Evolutionary conservation across 768 basidiomycete genomes (phyloP).

Genomic region (Boletus reticulatus): DNA sequence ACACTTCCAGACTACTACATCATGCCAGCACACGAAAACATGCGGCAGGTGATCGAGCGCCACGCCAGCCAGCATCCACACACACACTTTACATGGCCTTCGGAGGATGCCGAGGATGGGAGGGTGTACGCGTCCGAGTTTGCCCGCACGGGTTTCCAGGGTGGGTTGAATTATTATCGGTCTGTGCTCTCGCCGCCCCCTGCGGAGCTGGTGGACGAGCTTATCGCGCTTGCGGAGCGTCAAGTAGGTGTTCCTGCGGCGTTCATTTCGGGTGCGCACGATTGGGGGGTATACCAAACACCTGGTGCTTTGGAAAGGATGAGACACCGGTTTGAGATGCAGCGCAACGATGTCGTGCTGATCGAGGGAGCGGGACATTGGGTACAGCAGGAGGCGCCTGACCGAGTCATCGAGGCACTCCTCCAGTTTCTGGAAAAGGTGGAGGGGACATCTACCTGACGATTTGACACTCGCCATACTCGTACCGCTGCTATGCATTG

Average conservation of each 20-base stretch:
- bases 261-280: slow-evolving; percentile 53
- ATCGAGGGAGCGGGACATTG: slow-evolving; percentile 60
- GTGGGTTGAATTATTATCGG: slow-evolving; percentile 60
- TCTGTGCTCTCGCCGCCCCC: slow-evolving; percentile 33
- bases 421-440: slow-evolving; percentile 39
- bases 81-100: slow-evolving; percentile 40
- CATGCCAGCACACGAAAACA: slow-evolving; percentile 52
- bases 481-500: neutral
- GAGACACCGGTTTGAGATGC: slow-evolving; percentile 35
- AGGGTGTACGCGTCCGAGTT: slow-evolving; percentile 49
- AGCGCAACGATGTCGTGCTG: slow-evolving; percentile 46
- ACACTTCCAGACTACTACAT: slow-evolving; percentile 58
- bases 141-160: slow-evolving; percentile 56
- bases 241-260: slow-evolving; percentile 51
- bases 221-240: slow-evolving; percentile 45
- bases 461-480: neutral
- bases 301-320: slow-evolving; percentile 49
- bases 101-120: slow-evolving; percentile 42
- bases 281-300: slow-evolving; percentile 60
- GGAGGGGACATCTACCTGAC: neutral
- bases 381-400: slow-evolving; percentile 58
- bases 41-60: slow-evolving; percentile 46
- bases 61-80: slow-evolving; percentile 30
- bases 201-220: slow-evolving; percentile 36
- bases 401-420: slow-evolving; percentile 40